Percentiles rank a stretch among this genome's conserved stretches.
Conservation (phyloP, 164 flowering plant species). For the grape (Vitis vinifera) region ASM3070453v1 NC_081808.1:25462001-25462500, state of each 20-base stretch:
- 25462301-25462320: slow-evolving; percentile 96
- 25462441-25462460: slow-evolving; percentile 98
- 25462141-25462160: slow-evolving; percentile 92
- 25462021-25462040: neutral
- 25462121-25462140: slow-evolving; percentile 95
- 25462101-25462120: slow-evolving; percentile 98
- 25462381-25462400: slow-evolving; percentile 98
- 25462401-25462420: slow-evolving; percentile 83
- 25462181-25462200: slow-evolving; percentile 95
- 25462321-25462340: slow-evolving; percentile 73
- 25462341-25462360: slow-evolving; percentile 86
- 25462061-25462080: slow-evolving; percentile 85
- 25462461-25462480: slow-evolving; percentile 84
- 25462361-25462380: slow-evolving; percentile 78
- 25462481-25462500: slow-evolving; percentile 68
- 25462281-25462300: slow-evolving; percentile 41
- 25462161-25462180: slow-evolving; percentile 85
- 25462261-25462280: neutral
- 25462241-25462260: neutral
- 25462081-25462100: slow-evolving; percentile 93
- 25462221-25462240: neutral
- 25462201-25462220: slow-evolving; percentile 86
- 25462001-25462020: neutral
- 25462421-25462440: slow-evolving; percentile 65
- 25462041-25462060: slow-evolving; percentile 6